These are phyloP conservation scores for Plasmopara viticola DNA, from an alignment of 352 stramenopile genomes.

Conservation along the genomic window DNA sequence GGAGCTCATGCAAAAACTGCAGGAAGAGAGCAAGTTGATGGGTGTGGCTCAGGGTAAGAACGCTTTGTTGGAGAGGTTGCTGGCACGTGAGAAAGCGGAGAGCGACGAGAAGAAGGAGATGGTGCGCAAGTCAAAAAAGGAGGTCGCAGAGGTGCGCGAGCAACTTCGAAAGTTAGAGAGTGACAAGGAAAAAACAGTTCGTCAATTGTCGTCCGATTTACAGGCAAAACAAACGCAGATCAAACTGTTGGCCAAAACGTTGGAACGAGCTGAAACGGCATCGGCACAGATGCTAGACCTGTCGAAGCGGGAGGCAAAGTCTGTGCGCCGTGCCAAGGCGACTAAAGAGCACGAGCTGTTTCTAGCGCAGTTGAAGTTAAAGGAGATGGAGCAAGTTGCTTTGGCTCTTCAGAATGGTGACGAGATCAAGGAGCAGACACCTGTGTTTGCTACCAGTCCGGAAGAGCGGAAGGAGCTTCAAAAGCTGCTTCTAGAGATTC, in stretches of 20 bases:
- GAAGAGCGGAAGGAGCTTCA: conserved; percentile 44
- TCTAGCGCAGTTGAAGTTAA: conserved; percentile 51
- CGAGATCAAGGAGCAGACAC: conserved; percentile 27
- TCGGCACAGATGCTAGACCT: conserved; percentile 35
- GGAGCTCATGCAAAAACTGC: conserved; percentile 48
- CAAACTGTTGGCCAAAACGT: conserved; percentile 41
- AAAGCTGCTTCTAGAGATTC: conserved; percentile 39
- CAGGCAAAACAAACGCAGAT: conserved; percentile 59
- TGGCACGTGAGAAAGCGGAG: conserved; percentile 50
- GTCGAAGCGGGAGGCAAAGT: conserved; percentile 46
- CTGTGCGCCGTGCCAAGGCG: conserved; percentile 39
- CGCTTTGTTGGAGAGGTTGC: conserved; percentile 46
- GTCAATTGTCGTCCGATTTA: conserved; percentile 43
- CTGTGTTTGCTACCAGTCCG: conserved; percentile 22
- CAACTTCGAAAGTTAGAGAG: conserved; percentile 48
- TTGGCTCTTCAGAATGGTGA: conserved; percentile 26
- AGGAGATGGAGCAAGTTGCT: conserved; percentile 49
- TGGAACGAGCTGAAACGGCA: conserved; percentile 53
- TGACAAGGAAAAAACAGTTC: conserved; percentile 58
- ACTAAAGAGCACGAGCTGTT: conserved; percentile 62
- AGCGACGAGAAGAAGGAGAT: conserved; percentile 52
- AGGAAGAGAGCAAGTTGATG: conserved; percentile 59
- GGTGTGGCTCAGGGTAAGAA: conserved; percentile 59
- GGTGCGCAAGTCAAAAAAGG: conserved; percentile 47
- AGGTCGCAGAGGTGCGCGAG: conserved; percentile 47